Evolutionary conservation across 441 rosid genomes (phyloP), one percentile per base, ranked within the genome.

Genomic region (Eutrema salsugineum): DNA sequence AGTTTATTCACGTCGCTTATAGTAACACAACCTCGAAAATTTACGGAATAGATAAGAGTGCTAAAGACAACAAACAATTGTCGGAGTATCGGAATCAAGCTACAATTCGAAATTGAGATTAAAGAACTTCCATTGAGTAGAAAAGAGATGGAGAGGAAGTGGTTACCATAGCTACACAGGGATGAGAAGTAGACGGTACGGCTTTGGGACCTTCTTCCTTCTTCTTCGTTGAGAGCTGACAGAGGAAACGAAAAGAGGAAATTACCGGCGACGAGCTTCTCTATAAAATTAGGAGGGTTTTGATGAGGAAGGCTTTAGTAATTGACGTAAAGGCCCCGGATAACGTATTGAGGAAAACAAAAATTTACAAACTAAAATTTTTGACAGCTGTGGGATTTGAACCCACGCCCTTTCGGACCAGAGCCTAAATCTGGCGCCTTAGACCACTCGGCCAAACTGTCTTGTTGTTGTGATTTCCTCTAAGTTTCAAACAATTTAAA

Each of bases 351-450:
- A n/a, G 6, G 6, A 30, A 16, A 57, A 12, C 6, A 42, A 2
- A 11, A 30, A 16, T 0, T 10, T 1, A 8, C 44, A 43, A 2
- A 11, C 4, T 1, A 4, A 42, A 38, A 30, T 2, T 2, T 3
- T 11, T 87, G 85, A 88, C 91, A 85, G 87, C 91, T 86, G 94
- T 93, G 97, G 98, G 97, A 87, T 88, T 88, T 93, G 97, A 95
- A 93, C 98, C 97, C 97, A 91, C 97, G 95, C 97, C 97, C 93
- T 95, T 89, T 86, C 94, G 97, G 95, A 93, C 96, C 90, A 95
- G 95, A 93, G 91, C 96, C 97, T 90, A 87, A 96, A 91, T 90
- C 97, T 91, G 98, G 97, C 97, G 93, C 98, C 98, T 93, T 88
- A 88, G 94, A 90, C 97, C 98, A 93, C 91, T 86, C 92, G 91